phyloP scores from a whole-genome alignment of 805 yeast species.

The Pichia exigua region DNA sequence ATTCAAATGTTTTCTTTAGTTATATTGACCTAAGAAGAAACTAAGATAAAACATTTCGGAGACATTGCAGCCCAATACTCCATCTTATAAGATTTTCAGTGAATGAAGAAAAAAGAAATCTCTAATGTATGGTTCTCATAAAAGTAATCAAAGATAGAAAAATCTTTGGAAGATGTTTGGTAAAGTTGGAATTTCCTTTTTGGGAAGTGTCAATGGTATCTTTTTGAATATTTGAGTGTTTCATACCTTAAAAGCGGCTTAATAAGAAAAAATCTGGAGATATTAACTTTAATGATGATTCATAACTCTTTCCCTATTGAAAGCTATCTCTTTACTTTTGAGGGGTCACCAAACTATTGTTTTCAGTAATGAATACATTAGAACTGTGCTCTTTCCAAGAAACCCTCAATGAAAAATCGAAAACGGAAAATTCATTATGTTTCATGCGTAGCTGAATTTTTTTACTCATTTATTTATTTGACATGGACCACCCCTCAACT shows the following conservation, averaged over 20 bases:
- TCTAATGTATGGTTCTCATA: background rate
- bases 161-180: background rate
- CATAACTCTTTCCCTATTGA: too few species aligned
- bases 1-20: too few species aligned
- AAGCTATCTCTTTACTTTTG: too few species aligned
- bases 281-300: too few species aligned
- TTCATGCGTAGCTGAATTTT: background rate
- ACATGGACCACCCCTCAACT: too few species aligned
- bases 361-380: too few species aligned
- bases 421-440: background rate
- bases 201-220: constrained; percentile 4
- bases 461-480: too few species aligned
- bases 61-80: background rate
- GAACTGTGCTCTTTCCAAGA: background rate
- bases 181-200: constrained; percentile 2
- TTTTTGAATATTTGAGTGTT: background rate
- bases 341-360: background rate
- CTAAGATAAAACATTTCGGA: background rate
- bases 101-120: background rate
- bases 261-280: too few species aligned
- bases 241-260: background rate
- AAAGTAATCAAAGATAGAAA: background rate
- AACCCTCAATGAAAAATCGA: background rate
- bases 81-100: background rate
- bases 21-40: background rate